Evolutionary conservation across 2,329 filamentous ascomycete genomes (phyloP), one percentile per base, ranked within the genome.

Genomic region (Fusarium sp.): DNA sequence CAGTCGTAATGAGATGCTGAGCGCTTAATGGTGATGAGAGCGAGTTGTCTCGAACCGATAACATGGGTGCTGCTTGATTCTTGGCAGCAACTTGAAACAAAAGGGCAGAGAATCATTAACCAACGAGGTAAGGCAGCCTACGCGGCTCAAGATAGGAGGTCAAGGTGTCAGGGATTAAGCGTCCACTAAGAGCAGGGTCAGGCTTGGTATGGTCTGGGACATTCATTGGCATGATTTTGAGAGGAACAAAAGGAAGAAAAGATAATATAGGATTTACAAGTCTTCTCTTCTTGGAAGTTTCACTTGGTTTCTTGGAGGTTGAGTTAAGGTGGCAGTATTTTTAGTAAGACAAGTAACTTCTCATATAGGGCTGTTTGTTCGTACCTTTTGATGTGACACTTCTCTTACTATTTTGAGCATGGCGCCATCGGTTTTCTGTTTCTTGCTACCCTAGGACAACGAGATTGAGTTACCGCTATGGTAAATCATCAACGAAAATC

Each of bases 121-220:
- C 63, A 67, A 66, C 62, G 47, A 56, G 63, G 63, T 61, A 34
- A 55, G 56, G 5, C 40, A 34, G 34, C 45, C 45, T 30, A 67
- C 66, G 67, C 67, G 67, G 67, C 67, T 69, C 45, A 62, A 70
- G 52, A 67, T 62, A 67, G 66, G 67, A 69, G 67, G 55, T 60
- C 42, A n/a, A 62, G 56, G 42, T 69, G n/a, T 20, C 6, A 25
- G 12, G 41, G 49, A 42, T 54, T 18, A 54, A 44, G 30, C 49
- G n/a, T 56, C 49, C 41, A 29, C 62, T 54, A 40, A 37, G 49
- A 53, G 7, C 61, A 59, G 41, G 61, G 62, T 24, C 24, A 64
- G 16, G 44, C 37, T 27, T 29, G 9, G 45, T 41, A 51, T 34
- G 18, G 25, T 16, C 13, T n/a, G 34, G 29, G 25, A 60, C 37